Evolutionary conservation across 2,329 filamentous ascomycete species (phyloP).

Genomic region (Beauveria rudraprayagi): DNA sequence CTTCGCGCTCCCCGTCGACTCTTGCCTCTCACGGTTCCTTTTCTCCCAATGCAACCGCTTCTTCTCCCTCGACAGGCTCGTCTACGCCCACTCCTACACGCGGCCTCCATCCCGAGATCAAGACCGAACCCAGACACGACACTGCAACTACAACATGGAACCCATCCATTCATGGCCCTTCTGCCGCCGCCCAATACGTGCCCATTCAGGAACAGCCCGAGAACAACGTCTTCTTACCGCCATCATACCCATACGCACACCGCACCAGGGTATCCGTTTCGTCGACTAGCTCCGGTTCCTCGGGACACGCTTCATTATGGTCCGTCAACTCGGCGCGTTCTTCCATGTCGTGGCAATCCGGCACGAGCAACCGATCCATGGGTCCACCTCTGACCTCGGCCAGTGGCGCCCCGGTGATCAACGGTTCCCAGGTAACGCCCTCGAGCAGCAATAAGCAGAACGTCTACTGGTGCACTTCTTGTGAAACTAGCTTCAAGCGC

Average conservation of each 20-base stretch:
- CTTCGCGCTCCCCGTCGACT: slow-evolving; percentile 11
- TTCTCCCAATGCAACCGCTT: background rate
- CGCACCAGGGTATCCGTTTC: slow-evolving; percentile 40
- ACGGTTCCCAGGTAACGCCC: slow-evolving; percentile 22
- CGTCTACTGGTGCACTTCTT: slow-evolving; percentile 50
- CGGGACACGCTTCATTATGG: slow-evolving; percentile 39
- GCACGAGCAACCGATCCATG: slow-evolving; percentile 26
- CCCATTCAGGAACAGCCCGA: slow-evolving; percentile 15
- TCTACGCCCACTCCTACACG: slow-evolving; percentile 10
- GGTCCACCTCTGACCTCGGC: slow-evolving; percentile 22
- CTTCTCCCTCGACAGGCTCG: slow-evolving; percentile 16
- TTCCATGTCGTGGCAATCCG: slow-evolving; percentile 33
- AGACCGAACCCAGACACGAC: slow-evolving; percentile 23
- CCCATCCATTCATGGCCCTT: slow-evolving; percentile 7
- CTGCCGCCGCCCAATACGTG: background rate
- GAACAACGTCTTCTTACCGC: slow-evolving; percentile 25
- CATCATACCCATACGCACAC: slow-evolving; percentile 30
- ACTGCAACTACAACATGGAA: slow-evolving; percentile 20
- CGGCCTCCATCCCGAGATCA: slow-evolving; percentile 17
- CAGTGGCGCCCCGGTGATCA: slow-evolving; percentile 24
- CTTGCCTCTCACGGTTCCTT: slow-evolving; percentile 10
- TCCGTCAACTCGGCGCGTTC: slow-evolving; percentile 34
- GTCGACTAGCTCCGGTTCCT: slow-evolving; percentile 41
- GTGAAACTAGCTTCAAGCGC: slow-evolving; percentile 57
- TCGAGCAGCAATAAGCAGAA: slow-evolving; percentile 31